Percentiles rank a stretch among this genome's conserved stretches.
phyloP scores from a whole-genome alignment of 805 yeast species.

The Lachancea waltii region DNA sequence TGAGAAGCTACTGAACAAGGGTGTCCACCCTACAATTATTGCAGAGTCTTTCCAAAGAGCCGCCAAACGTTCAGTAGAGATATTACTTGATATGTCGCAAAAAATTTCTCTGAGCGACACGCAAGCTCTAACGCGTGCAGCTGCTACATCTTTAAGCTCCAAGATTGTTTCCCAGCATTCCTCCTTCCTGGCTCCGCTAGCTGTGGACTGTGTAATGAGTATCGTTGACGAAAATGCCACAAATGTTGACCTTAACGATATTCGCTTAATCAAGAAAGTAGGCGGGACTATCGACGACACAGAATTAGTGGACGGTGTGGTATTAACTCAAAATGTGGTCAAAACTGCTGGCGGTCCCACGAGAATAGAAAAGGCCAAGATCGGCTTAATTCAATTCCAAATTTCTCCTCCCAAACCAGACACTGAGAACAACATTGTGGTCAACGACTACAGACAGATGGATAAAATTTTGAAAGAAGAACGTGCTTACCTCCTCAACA shows the following conservation, averaged over 20 bases:
- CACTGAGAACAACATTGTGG: constrained; percentile 95
- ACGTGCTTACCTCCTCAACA: constrained; percentile 87
- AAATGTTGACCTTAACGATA: constrained; percentile 78
- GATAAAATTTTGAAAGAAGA: constrained; percentile 97
- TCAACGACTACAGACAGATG: constrained; percentile 98
- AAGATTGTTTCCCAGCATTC: constrained; percentile 94
- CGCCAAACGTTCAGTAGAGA: constrained; percentile 73
- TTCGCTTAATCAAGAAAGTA: constrained; percentile 83
- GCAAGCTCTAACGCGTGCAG: constrained; percentile 83
- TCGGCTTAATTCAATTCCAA: constrained; percentile 88
- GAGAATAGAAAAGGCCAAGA: constrained; percentile 87
- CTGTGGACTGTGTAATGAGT: constrained; percentile 86
- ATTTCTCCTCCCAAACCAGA: constrained; percentile 96
- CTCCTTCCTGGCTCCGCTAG: constrained; percentile 78
- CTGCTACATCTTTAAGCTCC: constrained; percentile 87
- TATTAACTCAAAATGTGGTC: constrained; percentile 81
- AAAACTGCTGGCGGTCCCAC: constrained; percentile 94
- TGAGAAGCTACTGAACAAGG: constrained; percentile 79
- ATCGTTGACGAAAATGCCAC: constrained; percentile 57
- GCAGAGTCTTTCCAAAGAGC: constrained; percentile 92
- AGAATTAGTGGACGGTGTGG: constrained; percentile 86
- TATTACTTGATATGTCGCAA: constrained; percentile 77
- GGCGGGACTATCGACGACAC: constrained; percentile 99
- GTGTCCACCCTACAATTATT: constrained; percentile 91
- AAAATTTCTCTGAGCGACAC: constrained; percentile 73